phyloP scores from a whole-genome alignment of 768 basidiomycete genomes.

The Suillus clintonianus region DNA sequence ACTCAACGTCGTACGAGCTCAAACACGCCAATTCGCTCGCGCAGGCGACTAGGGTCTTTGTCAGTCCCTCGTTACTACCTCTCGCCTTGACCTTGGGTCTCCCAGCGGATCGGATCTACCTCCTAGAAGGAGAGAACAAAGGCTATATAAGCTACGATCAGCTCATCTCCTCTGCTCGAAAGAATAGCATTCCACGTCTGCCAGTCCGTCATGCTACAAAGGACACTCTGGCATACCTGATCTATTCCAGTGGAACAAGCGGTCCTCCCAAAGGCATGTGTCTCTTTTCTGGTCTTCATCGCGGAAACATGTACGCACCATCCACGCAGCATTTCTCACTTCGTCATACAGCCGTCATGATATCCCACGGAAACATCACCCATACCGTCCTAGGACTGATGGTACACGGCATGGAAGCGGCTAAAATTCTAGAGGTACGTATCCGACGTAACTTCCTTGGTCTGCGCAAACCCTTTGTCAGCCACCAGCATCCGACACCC shows the following conservation, averaged over 20 bases:
- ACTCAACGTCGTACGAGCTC: conserved; percentile 53
- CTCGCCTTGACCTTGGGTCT: conserved; percentile 35
- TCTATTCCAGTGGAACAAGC: conserved; percentile 72
- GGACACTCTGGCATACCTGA: conserved; percentile 60
- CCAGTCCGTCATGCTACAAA: conserved; percentile 43
- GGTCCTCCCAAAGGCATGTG: conserved; percentile 63
- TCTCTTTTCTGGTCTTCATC: background rate
- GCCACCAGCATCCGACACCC: conserved; percentile 37
- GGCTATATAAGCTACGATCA: conserved; percentile 42
- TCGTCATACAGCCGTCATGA: conserved; percentile 52
- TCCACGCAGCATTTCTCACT: background rate
- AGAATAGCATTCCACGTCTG: conserved; percentile 36
- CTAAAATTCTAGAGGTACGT: conserved; percentile 37
- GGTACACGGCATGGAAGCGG: conserved; percentile 24
- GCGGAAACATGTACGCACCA: background rate
- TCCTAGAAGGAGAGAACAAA: conserved; percentile 40
- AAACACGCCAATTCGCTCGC: conserved; percentile 46
- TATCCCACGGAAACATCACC: conserved; percentile 58
- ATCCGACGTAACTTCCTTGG: conserved; percentile 30
- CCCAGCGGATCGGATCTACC: conserved; percentile 40
- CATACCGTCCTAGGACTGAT: conserved; percentile 39
- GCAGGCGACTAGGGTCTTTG: conserved; percentile 49
- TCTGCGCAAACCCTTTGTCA: conserved; percentile 42
- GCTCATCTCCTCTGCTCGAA: conserved; percentile 39
- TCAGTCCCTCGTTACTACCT: conserved; percentile 40